Percentiles rank a stretch among this genome's conserved stretches.
Conservation (phyloP, 352 stramenopile species). For the Aphanomyces euteiches region DNA sequence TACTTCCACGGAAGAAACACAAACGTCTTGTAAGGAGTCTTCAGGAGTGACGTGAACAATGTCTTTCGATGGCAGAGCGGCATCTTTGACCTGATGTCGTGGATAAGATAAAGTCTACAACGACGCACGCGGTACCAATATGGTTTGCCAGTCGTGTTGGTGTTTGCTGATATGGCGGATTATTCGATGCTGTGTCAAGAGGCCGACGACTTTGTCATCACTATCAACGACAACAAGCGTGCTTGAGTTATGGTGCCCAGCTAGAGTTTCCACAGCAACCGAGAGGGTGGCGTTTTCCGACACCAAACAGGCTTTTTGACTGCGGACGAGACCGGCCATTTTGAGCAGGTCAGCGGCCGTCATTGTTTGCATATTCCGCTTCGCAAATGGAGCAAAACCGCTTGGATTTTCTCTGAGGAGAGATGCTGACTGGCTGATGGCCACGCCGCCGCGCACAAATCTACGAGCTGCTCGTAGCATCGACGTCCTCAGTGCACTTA, state of each 20-base stretch:
- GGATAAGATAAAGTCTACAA: neutral
- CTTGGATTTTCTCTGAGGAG: too few relatives aligned
- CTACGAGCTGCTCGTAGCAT: too few relatives aligned
- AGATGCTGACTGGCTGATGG: too few relatives aligned
- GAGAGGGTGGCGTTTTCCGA: conserved; percentile 54
- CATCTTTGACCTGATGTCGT: conserved; percentile 46
- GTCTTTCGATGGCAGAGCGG: conserved; percentile 63
- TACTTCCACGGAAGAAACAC: conserved; percentile 20
- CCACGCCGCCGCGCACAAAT: too few relatives aligned
- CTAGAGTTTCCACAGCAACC: conserved; percentile 62
- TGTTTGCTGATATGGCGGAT: conserved; percentile 52
- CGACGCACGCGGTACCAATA: neutral
- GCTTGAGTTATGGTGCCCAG: conserved; percentile 69
- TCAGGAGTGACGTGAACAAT: conserved; percentile 71
- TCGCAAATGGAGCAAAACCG: neutral
- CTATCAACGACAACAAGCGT: conserved; percentile 72
- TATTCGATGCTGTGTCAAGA: conserved; percentile 73
- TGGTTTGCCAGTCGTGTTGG: neutral
- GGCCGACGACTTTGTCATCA: conserved; percentile 62
- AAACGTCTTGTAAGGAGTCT: conserved; percentile 69
- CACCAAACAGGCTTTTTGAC: conserved; percentile 71
- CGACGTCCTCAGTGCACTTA: too few relatives aligned
- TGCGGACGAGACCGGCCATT: conserved; percentile 66
- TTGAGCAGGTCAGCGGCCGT: conserved; percentile 65
- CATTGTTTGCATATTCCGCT: conserved; percentile 24